These are phyloP conservation scores for Anthracocystis walkeri DNA, from an alignment of 1,284 basidiomycete species.

Conservation along the genomic window DNA sequence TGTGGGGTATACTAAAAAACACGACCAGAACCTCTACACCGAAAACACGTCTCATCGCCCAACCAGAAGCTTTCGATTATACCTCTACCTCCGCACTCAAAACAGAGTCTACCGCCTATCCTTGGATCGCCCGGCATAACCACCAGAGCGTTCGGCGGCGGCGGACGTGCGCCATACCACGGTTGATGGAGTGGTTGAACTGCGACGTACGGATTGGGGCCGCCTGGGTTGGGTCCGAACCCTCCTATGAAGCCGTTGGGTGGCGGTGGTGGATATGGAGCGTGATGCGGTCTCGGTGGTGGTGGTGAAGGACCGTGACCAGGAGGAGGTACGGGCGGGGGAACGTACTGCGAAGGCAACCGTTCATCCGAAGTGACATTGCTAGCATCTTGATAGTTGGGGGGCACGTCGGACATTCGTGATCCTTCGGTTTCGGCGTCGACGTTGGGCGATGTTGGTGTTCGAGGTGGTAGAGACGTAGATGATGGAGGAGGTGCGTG, in stretches of 20 bases:
- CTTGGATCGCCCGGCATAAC: slow-evolving; percentile 50
- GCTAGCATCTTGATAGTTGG: slow-evolving; percentile 51
- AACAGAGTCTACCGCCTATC: slow-evolving; percentile 48
- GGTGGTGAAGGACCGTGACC: slow-evolving; percentile 17
- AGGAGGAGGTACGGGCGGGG: slow-evolving; percentile 36
- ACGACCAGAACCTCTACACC: slow-evolving; percentile 34
- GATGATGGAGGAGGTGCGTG: slow-evolving; percentile 18
- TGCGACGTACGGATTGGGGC: slow-evolving; percentile 32
- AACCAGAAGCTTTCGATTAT: slow-evolving; percentile 52
- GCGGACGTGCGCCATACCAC: slow-evolving; percentile 19
- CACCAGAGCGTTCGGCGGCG: slow-evolving; percentile 41
- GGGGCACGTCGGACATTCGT: slow-evolving; percentile 48
- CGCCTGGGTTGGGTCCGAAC: slow-evolving; percentile 32
- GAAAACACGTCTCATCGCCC: slow-evolving; percentile 47
- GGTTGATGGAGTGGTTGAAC: slow-evolving; percentile 8
- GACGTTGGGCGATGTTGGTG: slow-evolving; percentile 12
- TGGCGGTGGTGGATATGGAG: slow-evolving; percentile 15
- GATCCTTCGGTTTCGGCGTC: slow-evolving; percentile 50
- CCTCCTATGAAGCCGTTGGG: slow-evolving; percentile 31
- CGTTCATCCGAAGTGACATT: slow-evolving; percentile 31
- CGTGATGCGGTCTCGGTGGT: slow-evolving; percentile 11
- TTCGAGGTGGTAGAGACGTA: slow-evolving; percentile 1
- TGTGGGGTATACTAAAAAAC: slow-evolving; percentile 26
- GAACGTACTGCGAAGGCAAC: slow-evolving; percentile 45
- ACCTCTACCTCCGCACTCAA: slow-evolving; percentile 42